Evolutionary conservation across 192 early-diverging fungal genomes (phyloP).

Genomic region (Backusella westeae): DNA sequence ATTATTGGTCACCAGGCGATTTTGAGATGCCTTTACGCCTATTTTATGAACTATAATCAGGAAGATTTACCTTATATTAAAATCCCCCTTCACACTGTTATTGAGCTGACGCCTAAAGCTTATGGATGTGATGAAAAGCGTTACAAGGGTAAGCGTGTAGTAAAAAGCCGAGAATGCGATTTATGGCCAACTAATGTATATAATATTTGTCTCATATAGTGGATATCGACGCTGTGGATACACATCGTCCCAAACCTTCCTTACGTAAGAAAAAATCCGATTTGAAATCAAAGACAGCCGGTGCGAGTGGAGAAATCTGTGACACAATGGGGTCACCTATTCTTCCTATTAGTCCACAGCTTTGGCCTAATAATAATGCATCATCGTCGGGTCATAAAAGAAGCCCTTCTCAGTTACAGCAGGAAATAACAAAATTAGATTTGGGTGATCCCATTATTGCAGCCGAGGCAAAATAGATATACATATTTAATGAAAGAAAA

Average conservation of each 20-base stretch:
- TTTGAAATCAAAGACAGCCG: constrained; percentile 6
- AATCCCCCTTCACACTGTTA: constrained; percentile 96
- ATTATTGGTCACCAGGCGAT: constrained; percentile 99
- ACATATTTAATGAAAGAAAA: too few relatives aligned
- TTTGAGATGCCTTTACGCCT: constrained; percentile 95
- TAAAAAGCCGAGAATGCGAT: not conserved
- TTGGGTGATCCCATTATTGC: not conserved
- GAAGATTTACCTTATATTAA: constrained; percentile 98
- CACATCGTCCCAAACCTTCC: constrained; percentile 75
- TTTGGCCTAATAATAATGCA: not conserved
- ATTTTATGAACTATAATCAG: constrained; percentile 91
- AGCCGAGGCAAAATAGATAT: not conserved
- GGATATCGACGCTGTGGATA: constrained; percentile 98
- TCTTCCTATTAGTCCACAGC: constrained; percentile 20
- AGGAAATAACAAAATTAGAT: not conserved
- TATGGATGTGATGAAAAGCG: constrained; percentile 94
- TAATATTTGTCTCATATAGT: constrained; percentile 37
- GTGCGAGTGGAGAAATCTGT: constrained; percentile 36
- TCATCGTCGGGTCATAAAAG: not conserved
- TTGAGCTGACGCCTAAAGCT: constrained; percentile 95
- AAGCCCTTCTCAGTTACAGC: not conserved
- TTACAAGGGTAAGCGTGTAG: constrained; percentile 64
- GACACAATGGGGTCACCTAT: constrained; percentile 19
- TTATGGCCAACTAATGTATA: not conserved
- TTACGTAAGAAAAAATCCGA: not conserved